phyloP scores from a whole-genome alignment of 305 asterid genomes.

The Solanum hybrid region DNA sequence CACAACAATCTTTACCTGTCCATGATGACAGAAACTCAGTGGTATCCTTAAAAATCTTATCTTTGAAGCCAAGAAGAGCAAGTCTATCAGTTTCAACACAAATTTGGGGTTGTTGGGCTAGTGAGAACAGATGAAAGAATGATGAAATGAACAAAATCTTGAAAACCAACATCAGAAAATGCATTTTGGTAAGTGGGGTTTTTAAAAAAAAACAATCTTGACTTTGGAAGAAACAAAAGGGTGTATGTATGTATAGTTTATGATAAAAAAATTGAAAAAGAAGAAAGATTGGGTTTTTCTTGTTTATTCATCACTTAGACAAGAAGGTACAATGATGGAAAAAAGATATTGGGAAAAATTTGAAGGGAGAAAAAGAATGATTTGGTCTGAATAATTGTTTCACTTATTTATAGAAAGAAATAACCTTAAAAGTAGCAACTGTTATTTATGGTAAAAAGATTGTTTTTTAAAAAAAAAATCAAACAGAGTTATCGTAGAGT shows the following conservation, averaged over 20 bases:
- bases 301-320: conserved; percentile 26
- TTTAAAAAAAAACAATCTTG: neutral
- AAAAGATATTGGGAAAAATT: conserved; percentile 16
- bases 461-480: neutral
- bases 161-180: conserved; percentile 29
- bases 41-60: conserved; percentile 54
- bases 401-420: conserved; percentile 40
- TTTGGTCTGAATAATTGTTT: conserved; percentile 31
- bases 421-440: neutral
- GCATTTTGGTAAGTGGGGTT: conserved; percentile 32
- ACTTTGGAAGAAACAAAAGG: neutral
- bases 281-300: conserved; percentile 11
- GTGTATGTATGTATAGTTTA: neutral
- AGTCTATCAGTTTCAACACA: conserved; percentile 54
- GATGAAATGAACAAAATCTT: conserved; percentile 21
- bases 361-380: conserved; percentile 13
- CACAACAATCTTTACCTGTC: conserved; percentile 63
- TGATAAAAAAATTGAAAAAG: conserved; percentile 10
- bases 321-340: conserved; percentile 50
- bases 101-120: conserved; percentile 6
- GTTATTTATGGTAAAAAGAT: neutral
- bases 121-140: neutral
- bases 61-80: conserved; percentile 77
- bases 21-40: conserved; percentile 68
- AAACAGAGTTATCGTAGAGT: rapidly evolving